Evolutionary conservation across 306 rosid species (phyloP).

Genomic region (Prosopis cineraria): DNA sequence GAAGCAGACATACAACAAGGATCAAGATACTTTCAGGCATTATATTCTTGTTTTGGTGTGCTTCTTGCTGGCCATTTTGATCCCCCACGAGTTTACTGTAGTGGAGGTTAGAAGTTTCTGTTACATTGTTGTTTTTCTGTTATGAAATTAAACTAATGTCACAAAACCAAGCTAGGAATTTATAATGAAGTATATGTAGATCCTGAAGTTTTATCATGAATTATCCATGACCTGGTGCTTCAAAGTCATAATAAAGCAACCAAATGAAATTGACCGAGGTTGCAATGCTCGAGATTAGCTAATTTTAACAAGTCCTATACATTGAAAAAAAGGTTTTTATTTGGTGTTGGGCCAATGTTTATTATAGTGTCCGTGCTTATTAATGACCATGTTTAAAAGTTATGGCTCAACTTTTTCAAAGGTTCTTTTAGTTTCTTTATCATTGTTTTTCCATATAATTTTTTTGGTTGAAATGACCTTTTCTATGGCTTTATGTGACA

Average conservation of each 20-base stretch:
- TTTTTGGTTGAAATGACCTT: background rate
- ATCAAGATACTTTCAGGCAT: slow-evolving; percentile 33
- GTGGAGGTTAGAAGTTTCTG: background rate
- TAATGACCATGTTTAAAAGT: background rate
- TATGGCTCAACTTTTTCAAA: background rate
- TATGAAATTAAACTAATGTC: background rate
- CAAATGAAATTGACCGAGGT: background rate
- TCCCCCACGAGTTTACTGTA: background rate
- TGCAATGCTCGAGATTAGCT: background rate
- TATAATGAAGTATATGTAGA: background rate
- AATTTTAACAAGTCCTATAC: background rate
- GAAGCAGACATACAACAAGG: slow-evolving; percentile 44
- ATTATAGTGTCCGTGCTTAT: background rate
- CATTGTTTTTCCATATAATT: background rate
- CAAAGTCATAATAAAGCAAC: background rate
- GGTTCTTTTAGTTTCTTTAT: background rate
- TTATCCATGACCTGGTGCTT: background rate
- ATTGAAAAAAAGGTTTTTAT: background rate
- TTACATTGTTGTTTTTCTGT: background rate
- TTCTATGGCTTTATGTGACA: background rate
- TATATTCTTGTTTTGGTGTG: slow-evolving; percentile 3
- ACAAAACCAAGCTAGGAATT: background rate
- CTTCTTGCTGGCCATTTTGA: slow-evolving; percentile 4
- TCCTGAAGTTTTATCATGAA: background rate
- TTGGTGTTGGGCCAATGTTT: background rate